Conservation (phyloP, 176 grass and related monocot species). For the Canna indica region DNA sequence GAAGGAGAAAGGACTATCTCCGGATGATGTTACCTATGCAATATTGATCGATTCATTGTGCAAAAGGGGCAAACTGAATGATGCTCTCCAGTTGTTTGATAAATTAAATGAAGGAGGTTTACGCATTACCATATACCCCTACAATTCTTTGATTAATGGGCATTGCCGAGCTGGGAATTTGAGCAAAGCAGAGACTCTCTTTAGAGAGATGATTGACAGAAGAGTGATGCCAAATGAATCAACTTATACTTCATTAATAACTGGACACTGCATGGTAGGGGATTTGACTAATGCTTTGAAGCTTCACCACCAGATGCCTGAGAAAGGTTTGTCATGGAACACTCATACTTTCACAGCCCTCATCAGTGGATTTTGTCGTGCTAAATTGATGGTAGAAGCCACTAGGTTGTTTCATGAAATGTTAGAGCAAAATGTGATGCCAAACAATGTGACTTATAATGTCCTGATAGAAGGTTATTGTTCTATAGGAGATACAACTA, state of each 20-base stretch:
- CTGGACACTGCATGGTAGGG: constrained; percentile 43
- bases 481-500: constrained; percentile 35
- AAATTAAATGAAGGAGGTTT: constrained; percentile 47
- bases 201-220: constrained; percentile 37
- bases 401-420: constrained; percentile 50
- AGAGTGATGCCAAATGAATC: constrained; percentile 44
- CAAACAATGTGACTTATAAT: constrained; percentile 74
- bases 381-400: constrained; percentile 58
- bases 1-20: constrained; percentile 30
- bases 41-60: constrained; percentile 74
- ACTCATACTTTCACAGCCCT: constrained; percentile 54
- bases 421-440: constrained; percentile 29
- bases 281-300: constrained; percentile 36
- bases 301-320: constrained; percentile 45
- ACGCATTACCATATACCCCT: constrained; percentile 53
- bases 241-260: constrained; percentile 52
- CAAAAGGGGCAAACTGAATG: constrained; percentile 55
- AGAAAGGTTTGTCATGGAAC: constrained; percentile 38
- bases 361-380: constrained; percentile 54
- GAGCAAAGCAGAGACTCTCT: constrained; percentile 29
- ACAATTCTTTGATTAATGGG: constrained; percentile 73
- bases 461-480: constrained; percentile 73
- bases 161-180: constrained; percentile 47
- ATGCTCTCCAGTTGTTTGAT: constrained; percentile 43
- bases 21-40: constrained; percentile 74